Evolutionary conservation across 768 basidiomycete genomes (phyloP).

Genomic region (Cystobasidium tubakii): DNA sequence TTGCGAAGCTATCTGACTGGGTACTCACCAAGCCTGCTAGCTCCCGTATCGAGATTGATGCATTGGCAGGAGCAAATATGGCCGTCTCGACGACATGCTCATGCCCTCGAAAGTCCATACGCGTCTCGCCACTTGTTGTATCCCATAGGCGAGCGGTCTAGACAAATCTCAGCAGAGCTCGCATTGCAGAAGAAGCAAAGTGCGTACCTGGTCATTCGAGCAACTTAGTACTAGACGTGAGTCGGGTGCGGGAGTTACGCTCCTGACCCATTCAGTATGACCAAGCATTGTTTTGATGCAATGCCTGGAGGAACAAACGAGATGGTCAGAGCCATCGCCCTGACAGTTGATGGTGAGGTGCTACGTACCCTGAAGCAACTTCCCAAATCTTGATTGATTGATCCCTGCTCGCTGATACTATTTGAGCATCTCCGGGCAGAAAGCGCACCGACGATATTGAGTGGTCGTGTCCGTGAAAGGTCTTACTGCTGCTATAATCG

Average conservation of each 20-base stretch:
- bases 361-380: conserved; percentile 70
- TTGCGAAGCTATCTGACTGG: not conserved
- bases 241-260: conserved; percentile 56
- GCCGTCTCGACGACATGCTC: conserved; percentile 79
- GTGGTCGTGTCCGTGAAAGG: conserved; percentile 84
- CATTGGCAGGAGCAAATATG: conserved; percentile 69
- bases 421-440: conserved; percentile 71
- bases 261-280: conserved; percentile 80
- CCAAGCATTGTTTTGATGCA: conserved; percentile 68
- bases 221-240: conserved; percentile 70
- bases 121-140: conserved; percentile 65
- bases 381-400: conserved; percentile 79
- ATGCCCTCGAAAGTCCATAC: conserved; percentile 77
- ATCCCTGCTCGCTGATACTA: conserved; percentile 83
- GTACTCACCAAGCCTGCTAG: conserved; percentile 63
- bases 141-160: conserved; percentile 77
- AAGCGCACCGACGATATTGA: conserved; percentile 80
- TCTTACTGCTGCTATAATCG: conserved; percentile 83
- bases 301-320: conserved; percentile 56
- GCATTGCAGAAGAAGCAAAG: not conserved
- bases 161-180: conserved; percentile 19
- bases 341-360: not conserved
- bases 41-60: conserved; percentile 70
- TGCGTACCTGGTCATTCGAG: conserved; percentile 75
- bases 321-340: not conserved